phyloP scores from a whole-genome alignment of 352 stramenopile species.

The Phytophthora hybrid region DNA sequence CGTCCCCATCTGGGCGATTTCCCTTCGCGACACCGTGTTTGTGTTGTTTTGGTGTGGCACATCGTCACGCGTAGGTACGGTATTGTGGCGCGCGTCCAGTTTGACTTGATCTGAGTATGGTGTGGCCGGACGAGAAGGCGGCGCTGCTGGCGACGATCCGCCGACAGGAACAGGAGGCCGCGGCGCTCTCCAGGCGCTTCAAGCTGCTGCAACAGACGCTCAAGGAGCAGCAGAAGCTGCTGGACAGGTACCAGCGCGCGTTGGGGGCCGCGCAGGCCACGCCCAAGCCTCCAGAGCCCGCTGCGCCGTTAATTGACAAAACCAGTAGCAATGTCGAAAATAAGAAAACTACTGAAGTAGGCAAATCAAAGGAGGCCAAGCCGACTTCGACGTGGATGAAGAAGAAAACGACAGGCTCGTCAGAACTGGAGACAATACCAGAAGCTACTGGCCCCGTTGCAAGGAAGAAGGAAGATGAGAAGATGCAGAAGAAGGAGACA shows the following conservation, averaged over 20 bases:
- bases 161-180: conserved; percentile 49
- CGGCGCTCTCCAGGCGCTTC: conserved; percentile 58
- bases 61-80: no score
- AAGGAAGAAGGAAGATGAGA: conserved; percentile 9
- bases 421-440: conserved; percentile 1
- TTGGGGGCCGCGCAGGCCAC: conserved; percentile 26
- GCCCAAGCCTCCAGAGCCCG: neutral
- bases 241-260: conserved; percentile 72
- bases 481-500: conserved; percentile 4
- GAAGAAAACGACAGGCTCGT: conserved; percentile 16
- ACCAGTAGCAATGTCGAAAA: conserved; percentile 14
- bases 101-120: conserved; percentile 34
- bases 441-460: conserved; percentile 1
- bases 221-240: conserved; percentile 71
- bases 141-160: conserved; percentile 57
- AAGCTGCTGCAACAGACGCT: conserved; percentile 71
- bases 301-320: conserved; percentile 9
- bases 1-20: neutral
- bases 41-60: neutral
- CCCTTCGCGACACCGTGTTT: neutral
- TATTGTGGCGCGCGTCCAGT: conserved; percentile 20
- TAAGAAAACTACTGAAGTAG: neutral
- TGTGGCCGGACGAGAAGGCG: conserved; percentile 58
- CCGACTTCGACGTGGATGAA: conserved; percentile 22
- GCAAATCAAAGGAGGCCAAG: neutral